phyloP scores from a whole-genome alignment of 768 basidiomycete genomes.

The Hebeloma cylindrosporum region DNA sequence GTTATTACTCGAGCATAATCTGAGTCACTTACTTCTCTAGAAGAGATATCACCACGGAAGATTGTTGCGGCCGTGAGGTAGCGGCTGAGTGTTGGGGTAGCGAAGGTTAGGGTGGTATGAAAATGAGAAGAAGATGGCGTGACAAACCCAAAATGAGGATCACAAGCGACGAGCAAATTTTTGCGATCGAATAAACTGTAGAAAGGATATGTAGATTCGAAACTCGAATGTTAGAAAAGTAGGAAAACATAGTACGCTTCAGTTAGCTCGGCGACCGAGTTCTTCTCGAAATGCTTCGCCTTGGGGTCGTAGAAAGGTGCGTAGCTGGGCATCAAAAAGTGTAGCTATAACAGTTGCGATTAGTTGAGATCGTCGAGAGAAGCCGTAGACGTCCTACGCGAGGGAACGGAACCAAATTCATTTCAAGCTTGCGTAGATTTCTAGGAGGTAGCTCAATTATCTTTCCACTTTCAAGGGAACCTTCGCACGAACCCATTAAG shows the following conservation, averaged over 20 bases:
- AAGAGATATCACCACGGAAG: slow-evolving; percentile 81
- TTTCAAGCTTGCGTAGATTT: too few species aligned
- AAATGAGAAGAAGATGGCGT: not conserved
- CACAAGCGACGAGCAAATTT: slow-evolving; percentile 80
- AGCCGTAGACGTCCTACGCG: slow-evolving; percentile 51
- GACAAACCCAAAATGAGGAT: slow-evolving; percentile 72
- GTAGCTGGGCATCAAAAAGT: slow-evolving; percentile 96
- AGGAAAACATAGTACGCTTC: slow-evolving; percentile 50
- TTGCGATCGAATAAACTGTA: slow-evolving; percentile 74
- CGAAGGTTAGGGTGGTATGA: slow-evolving; percentile 5
- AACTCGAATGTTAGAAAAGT: not conserved
- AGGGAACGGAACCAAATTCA: slow-evolving; percentile 97
- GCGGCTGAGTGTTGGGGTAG: slow-evolving; percentile 44
- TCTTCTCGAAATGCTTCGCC: slow-evolving; percentile 56
- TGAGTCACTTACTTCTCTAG: slow-evolving; percentile 64
- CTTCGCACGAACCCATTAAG: slow-evolving; percentile 67
- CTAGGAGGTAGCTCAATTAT: too few species aligned
- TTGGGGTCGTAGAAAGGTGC: slow-evolving; percentile 82
- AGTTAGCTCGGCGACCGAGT: slow-evolving; percentile 69
- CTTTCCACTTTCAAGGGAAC: too few species aligned
- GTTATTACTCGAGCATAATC: slow-evolving; percentile 17
- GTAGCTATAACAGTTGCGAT: slow-evolving; percentile 53
- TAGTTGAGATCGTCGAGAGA: not conserved
- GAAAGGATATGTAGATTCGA: slow-evolving; percentile 1
- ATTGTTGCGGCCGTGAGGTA: slow-evolving; percentile 87